Evolutionary conservation across 2,329 filamentous ascomycete species (phyloP).

Genomic region (Pyrenophora seminiperda): DNA sequence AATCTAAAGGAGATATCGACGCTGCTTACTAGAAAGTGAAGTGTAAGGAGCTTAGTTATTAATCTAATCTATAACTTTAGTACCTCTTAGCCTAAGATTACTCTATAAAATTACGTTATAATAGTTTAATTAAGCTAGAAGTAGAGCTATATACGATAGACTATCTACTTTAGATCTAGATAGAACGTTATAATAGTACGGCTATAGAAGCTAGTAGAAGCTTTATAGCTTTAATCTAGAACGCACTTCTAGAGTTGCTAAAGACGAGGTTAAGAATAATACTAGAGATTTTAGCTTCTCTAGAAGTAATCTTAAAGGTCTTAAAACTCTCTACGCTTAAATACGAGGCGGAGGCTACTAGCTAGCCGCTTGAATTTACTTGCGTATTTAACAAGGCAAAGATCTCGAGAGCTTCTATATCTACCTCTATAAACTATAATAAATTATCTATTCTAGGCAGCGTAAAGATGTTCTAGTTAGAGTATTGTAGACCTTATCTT

Average conservation of each 20-base stretch:
- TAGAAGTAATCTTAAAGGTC: constrained; percentile 5
- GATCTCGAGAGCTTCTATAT: too few species aligned
- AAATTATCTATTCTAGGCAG: too few species aligned
- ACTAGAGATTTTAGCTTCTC: constrained; percentile 8
- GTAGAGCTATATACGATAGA: constrained; percentile 6
- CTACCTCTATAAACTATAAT: neutral
- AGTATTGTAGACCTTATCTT: too few species aligned
- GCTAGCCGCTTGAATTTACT: constrained; percentile 8
- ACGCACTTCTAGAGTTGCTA: constrained; percentile 5
- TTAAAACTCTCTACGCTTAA: constrained; percentile 5
- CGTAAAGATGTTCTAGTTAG: too few species aligned
- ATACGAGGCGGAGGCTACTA: constrained; percentile 7
- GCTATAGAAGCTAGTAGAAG: constrained; percentile 5
- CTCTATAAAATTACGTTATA: constrained; percentile 1
- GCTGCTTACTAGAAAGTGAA: constrained; percentile 7
- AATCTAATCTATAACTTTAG: constrained; percentile 3
- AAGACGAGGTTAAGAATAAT: constrained; percentile 6
- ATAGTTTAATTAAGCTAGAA: constrained; percentile 2
- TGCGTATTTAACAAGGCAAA: constrained; percentile 4
- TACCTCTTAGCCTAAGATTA: constrained; percentile 4
- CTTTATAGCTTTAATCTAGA: constrained; percentile 9
- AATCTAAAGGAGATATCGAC: constrained; percentile 9
- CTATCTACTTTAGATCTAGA: constrained; percentile 6
- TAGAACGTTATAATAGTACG: constrained; percentile 2
- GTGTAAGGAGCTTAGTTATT: constrained; percentile 7